These are phyloP conservation scores for Fagus crenata DNA, from an alignment of 306 rosid genomes.

Conservation along the genomic window DNA sequence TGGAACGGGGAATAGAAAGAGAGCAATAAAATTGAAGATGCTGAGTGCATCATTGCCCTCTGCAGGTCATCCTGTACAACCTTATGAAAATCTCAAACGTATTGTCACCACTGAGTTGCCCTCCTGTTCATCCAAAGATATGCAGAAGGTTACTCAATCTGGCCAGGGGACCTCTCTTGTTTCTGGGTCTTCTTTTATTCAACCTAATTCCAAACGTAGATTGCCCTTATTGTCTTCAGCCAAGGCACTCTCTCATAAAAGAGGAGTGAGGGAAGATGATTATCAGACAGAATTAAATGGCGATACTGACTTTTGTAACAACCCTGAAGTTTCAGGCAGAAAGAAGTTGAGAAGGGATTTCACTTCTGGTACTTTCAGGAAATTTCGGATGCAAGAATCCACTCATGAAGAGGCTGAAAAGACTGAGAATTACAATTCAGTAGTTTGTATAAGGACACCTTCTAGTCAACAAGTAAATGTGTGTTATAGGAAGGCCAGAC, in stretches of 20 bases:
- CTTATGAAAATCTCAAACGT: slow-evolving; percentile 27
- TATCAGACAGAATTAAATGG: slow-evolving; percentile 29
- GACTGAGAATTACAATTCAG: slow-evolving; percentile 15
- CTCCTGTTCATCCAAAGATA: slow-evolving; percentile 30
- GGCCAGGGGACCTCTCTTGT: slow-evolving; percentile 23
- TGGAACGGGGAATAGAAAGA: slow-evolving; percentile 40
- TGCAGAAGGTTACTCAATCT: slow-evolving; percentile 27
- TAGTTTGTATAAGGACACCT: slow-evolving; percentile 22
- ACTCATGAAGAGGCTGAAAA: slow-evolving; percentile 29
- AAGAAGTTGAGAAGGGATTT: slow-evolving; percentile 43
- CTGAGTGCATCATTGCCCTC: slow-evolving; percentile 32
- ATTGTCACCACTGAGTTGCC: slow-evolving; percentile 21
- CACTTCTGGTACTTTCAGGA: slow-evolving; percentile 29
- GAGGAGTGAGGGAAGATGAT: slow-evolving; percentile 29
- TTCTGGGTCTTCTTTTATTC: slow-evolving; percentile 23
- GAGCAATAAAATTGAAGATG: slow-evolving; percentile 26
- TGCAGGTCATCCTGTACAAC: slow-evolving; percentile 29
- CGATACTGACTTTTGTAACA: slow-evolving; percentile 31
- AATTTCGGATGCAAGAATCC: slow-evolving; percentile 30
- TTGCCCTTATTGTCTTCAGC: slow-evolving; percentile 23
- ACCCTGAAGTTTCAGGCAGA: slow-evolving; percentile 35
- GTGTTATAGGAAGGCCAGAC: slow-evolving; percentile 42
- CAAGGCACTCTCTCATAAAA: slow-evolving; percentile 38
- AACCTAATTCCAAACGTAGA: slow-evolving; percentile 19
- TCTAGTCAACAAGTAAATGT: slow-evolving; percentile 31